These are phyloP conservation scores for Yamadazyma diospyri DNA, from an alignment of 1,139 yeast genomes.

Conservation along the genomic window DNA sequence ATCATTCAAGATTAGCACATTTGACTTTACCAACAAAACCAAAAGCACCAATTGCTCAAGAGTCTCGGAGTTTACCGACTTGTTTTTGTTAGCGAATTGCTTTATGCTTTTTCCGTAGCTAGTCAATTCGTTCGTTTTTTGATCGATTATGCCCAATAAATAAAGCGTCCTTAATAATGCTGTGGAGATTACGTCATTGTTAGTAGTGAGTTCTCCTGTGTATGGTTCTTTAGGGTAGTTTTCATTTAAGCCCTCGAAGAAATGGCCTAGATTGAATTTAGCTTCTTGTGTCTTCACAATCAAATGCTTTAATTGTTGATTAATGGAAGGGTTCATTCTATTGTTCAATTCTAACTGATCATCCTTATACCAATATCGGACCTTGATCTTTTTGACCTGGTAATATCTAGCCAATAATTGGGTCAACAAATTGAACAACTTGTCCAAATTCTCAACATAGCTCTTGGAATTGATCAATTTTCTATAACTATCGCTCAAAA, in stretches of 20 bases:
- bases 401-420: slow-evolving; percentile 79
- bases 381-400: slow-evolving; percentile 67
- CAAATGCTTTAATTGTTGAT: slow-evolving; percentile 30
- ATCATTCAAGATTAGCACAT: slow-evolving; percentile 28
- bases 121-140: slow-evolving; percentile 39
- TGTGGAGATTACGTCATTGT: slow-evolving; percentile 59
- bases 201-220: slow-evolving; percentile 26
- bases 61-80: slow-evolving; percentile 13
- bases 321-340: slow-evolving; percentile 44
- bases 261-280: slow-evolving; percentile 32
- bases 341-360: slow-evolving; percentile 47
- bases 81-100: slow-evolving; percentile 22
- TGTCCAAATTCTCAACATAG: slow-evolving; percentile 51
- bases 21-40: slow-evolving; percentile 38
- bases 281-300: slow-evolving; percentile 22
- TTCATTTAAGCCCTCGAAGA: slow-evolving; percentile 22
- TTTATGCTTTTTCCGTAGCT: slow-evolving; percentile 57
- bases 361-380: slow-evolving; percentile 59
- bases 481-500: slow-evolving; percentile 55
- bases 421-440: slow-evolving; percentile 65
- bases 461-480: slow-evolving; percentile 45
- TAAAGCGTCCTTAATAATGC: slow-evolving; percentile 56
- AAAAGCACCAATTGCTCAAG: slow-evolving; percentile 41
- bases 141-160: slow-evolving; percentile 53
- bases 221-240: slow-evolving; percentile 13